A percentile compares a stretch with the other conserved stretches of the same genome.
These are phyloP conservation scores for Trypanosoma cruzi DNA, from an alignment of 208 protist genomes.

Conservation along the genomic window DNA sequence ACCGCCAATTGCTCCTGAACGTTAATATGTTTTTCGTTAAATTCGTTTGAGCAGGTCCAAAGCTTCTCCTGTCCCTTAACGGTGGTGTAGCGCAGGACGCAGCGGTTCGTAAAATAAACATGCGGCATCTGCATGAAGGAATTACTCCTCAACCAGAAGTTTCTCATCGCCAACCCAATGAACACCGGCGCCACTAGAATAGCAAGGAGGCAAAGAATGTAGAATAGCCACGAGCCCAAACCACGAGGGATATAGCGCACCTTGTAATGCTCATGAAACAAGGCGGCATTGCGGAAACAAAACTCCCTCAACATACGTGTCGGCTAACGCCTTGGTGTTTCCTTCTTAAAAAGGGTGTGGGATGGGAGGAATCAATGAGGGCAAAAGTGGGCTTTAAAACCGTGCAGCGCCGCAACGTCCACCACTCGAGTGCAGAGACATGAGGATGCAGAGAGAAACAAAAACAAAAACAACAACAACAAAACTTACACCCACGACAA, in stretches of 20 bases:
- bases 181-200: conserved; percentile 61
- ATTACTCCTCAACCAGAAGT: conserved; percentile 75
- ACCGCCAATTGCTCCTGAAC: conserved; percentile 35
- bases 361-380: neutral
- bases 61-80: conserved; percentile 61
- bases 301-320: neutral
- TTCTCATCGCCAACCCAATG: conserved; percentile 67
- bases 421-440: neutral
- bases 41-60: conserved; percentile 72
- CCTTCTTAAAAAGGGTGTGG: neutral
- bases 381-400: neutral
- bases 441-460: neutral
- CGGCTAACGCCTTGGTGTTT: neutral
- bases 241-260: conserved; percentile 66
- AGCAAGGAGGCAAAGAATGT: conserved; percentile 54
- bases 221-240: conserved; percentile 60
- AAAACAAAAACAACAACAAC: too few species aligned
- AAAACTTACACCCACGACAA: neutral
- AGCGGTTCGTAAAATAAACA: conserved; percentile 59
- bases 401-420: neutral
- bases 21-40: conserved; percentile 53
- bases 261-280: conserved; percentile 78
- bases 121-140: conserved; percentile 52
- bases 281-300: conserved; percentile 20
- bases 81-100: conserved; percentile 60